Conservation (phyloP, 352 stramenopile species). For the Detonula confervacea region DNA sequence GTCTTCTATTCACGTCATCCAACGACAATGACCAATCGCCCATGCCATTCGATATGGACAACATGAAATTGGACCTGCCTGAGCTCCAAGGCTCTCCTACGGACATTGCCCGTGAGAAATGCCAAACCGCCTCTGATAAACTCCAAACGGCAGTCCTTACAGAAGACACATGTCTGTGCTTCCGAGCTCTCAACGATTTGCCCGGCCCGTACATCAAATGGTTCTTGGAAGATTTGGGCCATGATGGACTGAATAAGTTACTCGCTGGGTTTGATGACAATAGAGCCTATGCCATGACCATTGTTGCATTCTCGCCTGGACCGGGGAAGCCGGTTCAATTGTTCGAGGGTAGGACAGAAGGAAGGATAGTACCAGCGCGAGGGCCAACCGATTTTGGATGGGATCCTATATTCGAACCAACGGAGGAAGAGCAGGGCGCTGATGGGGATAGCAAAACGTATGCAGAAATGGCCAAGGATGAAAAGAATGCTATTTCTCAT, state of each 20-base stretch:
- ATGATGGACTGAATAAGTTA: constrained; percentile 93
- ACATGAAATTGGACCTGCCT: constrained; percentile 93
- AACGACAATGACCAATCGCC: constrained; percentile 17
- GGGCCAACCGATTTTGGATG: constrained; percentile 83
- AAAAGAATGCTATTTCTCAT: constrained; percentile 87
- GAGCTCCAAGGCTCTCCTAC: constrained; percentile 94
- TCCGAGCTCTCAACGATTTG: constrained; percentile 93
- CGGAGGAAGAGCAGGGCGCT: constrained; percentile 42
- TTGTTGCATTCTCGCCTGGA: constrained; percentile 91
- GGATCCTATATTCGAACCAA: constrained; percentile 87
- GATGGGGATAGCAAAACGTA: constrained; percentile 76
- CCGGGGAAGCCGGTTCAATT: constrained; percentile 74
- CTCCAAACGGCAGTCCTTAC: constrained; percentile 85
- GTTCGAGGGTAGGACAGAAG: constrained; percentile 83
- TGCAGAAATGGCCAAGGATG: constrained; percentile 85
- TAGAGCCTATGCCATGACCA: constrained; percentile 94
- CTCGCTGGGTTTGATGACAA: constrained; percentile 94
- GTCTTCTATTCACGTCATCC: constrained; percentile 55
- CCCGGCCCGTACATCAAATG: constrained; percentile 98
- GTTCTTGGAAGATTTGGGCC: constrained; percentile 94
- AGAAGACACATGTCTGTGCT: constrained; percentile 97
- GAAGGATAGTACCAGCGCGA: constrained; percentile 81
- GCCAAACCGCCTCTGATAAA: constrained; percentile 88
- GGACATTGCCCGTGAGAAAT: constrained; percentile 95
- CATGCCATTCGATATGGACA: constrained; percentile 91